A percentile compares a stretch with the other conserved stretches of the same genome.
Evolutionary conservation across 2,329 filamentous ascomycete species (phyloP).

Genomic region (Cladosporium sp.): DNA sequence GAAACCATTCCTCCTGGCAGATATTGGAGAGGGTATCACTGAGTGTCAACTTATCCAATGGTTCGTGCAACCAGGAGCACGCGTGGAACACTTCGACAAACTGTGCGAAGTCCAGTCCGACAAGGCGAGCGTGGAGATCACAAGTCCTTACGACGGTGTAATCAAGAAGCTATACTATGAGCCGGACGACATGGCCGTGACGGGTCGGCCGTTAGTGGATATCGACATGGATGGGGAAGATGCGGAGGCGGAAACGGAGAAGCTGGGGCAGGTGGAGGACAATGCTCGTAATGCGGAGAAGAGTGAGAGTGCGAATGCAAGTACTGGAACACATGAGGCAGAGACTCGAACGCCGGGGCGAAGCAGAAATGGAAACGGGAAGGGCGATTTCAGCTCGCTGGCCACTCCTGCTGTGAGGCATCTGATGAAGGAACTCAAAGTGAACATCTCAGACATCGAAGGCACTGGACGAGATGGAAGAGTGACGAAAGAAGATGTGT

Average conservation of each 20-base stretch:
- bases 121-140: slow-evolving; percentile 78
- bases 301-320: slow-evolving; percentile 2
- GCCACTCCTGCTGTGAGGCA: slow-evolving; percentile 92
- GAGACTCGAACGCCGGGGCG: not conserved
- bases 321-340: not conserved
- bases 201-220: slow-evolving; percentile 86
- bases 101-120: slow-evolving; percentile 98
- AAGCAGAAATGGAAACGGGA: slow-evolving; percentile 1
- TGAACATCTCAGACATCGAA: slow-evolving; percentile 72
- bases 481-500: slow-evolving; percentile 88
- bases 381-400: slow-evolving; percentile 65
- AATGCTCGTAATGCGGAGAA: not conserved
- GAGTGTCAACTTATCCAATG: slow-evolving; percentile 99
- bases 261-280: slow-evolving; percentile 25
- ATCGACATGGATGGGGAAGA: slow-evolving; percentile 85
- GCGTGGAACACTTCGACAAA: slow-evolving; percentile 96
- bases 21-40: slow-evolving; percentile 92
- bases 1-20: slow-evolving; percentile 77
- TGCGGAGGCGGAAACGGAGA: slow-evolving; percentile 55
- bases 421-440: slow-evolving; percentile 70
- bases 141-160: slow-evolving; percentile 88
- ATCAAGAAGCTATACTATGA: slow-evolving; percentile 97
- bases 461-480: slow-evolving; percentile 89
- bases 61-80: slow-evolving; percentile 94
- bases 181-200: slow-evolving; percentile 91